Conservation (phyloP, 495 filamentous ascomycete genomes). For the Annulohypoxylon maeteangense region DNA sequence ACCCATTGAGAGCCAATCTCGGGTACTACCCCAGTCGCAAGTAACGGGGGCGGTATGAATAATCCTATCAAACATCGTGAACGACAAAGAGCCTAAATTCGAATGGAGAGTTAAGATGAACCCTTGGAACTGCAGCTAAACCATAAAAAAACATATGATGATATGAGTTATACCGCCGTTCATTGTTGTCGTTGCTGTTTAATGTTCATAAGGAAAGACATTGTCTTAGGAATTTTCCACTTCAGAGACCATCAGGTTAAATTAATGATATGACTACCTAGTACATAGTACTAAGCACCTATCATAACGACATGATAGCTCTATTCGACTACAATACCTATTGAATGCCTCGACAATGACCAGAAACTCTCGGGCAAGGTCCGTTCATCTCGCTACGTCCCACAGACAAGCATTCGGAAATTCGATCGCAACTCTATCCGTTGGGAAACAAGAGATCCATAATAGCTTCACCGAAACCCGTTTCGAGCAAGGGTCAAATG, state of each 20-base stretch:
- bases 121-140: background rate
- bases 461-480: constrained; percentile 36
- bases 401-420: background rate
- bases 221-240: constrained; percentile 22
- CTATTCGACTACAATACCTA: background rate
- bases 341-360: background rate
- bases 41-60: background rate
- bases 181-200: background rate
- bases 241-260: background rate
- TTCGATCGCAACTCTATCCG: background rate
- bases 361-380: background rate
- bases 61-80: constrained; percentile 15
- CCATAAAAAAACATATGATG: background rate
- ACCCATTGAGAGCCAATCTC: constrained; percentile 8
- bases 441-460: constrained; percentile 12
- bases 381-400: background rate
- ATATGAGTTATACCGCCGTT: constrained; percentile 12
- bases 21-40: constrained; percentile 12
- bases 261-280: background rate
- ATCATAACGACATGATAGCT: background rate
- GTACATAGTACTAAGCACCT: background rate
- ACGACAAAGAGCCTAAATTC: constrained; percentile 4
- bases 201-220: constrained; percentile 33
- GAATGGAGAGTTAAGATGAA: background rate
- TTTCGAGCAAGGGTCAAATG: constrained; percentile 26